Percentiles rank a stretch among this genome's conserved stretches.
Evolutionary conservation across 495 filamentous ascomycete genomes (phyloP).

Genomic region (Terfezia boudieri): DNA sequence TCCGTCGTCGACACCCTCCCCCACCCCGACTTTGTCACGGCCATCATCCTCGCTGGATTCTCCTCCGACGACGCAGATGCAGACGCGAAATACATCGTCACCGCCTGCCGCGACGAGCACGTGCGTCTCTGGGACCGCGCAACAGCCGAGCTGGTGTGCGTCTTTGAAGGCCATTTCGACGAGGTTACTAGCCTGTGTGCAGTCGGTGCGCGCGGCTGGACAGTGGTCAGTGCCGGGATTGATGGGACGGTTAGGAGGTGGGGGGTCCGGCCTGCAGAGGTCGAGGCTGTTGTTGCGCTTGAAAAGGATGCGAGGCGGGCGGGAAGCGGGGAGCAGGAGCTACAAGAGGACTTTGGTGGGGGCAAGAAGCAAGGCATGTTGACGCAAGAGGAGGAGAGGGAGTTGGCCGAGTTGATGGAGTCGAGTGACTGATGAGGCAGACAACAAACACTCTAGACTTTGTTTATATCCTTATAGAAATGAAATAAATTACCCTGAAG

Average conservation of each 20-base stretch:
- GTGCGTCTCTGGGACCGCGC: slow-evolving; percentile 65
- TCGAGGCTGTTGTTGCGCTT: slow-evolving; percentile 25
- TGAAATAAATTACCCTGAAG: no score
- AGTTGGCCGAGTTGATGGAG: slow-evolving; percentile 72
- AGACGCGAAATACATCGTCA: slow-evolving; percentile 54
- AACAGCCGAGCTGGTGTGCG: slow-evolving; percentile 52
- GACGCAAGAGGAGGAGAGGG: slow-evolving; percentile 64
- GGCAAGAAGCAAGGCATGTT: slow-evolving; percentile 27
- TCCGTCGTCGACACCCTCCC: slow-evolving; percentile 45
- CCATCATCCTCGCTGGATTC: slow-evolving; percentile 44
- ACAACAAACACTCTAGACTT: no score
- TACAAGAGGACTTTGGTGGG: slow-evolving; percentile 20
- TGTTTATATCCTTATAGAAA: no score
- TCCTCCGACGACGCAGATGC: neutral
- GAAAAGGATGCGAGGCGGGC: no score
- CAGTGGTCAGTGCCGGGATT: slow-evolving; percentile 59
- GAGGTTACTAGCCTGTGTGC: slow-evolving; percentile 66
- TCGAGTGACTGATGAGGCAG: no score
- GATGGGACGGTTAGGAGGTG: slow-evolving; percentile 74
- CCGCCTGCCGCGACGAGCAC: slow-evolving; percentile 75
- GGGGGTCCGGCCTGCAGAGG: slow-evolving; percentile 40
- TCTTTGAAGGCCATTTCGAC: slow-evolving; percentile 71
- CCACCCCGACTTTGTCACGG: slow-evolving; percentile 78
- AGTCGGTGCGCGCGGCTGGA: slow-evolving; percentile 34
- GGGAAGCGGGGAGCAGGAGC: slow-evolving; percentile 20